A percentile compares a stretch with the other conserved stretches of the same genome.
Evolutionary conservation across 78 protist species (phyloP).

Genomic region (Dictyostelium firmibasis): DNA sequence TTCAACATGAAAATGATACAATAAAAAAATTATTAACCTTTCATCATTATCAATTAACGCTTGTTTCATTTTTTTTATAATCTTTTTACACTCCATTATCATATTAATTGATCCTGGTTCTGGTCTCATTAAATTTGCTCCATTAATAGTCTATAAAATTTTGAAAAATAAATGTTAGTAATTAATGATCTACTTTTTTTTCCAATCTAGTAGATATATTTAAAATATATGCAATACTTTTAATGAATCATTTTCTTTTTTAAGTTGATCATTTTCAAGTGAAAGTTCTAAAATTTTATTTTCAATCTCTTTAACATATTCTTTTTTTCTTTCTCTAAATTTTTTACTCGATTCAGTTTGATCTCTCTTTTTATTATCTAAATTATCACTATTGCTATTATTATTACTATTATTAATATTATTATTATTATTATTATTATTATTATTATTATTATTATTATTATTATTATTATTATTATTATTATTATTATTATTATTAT

Average conservation of each 20-base stretch:
- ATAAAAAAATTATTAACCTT: background rate
- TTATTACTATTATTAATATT: too few relatives aligned
- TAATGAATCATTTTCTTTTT: background rate
- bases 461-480: too few relatives aligned
- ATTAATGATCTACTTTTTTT: background rate
- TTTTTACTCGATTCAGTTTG: background rate
- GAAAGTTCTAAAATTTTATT: background rate
- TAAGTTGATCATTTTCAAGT: background rate
- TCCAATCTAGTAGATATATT: too few relatives aligned
- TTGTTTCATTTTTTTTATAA: background rate
- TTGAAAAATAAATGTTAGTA: background rate
- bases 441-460: too few relatives aligned
- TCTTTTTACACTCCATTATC: background rate
- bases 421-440: too few relatives aligned
- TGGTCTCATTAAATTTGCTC: background rate
- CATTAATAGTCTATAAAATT: background rate
- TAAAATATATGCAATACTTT: background rate
- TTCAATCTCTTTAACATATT: background rate
- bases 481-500: too few relatives aligned
- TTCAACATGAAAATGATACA: background rate
- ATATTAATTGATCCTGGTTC: background rate
- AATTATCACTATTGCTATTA: too few relatives aligned
- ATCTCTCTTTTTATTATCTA: background rate
- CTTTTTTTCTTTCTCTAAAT: background rate
- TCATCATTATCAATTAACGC: background rate